phyloP scores from a whole-genome alignment of 768 basidiomycete species.

The Piloderma croceum region DNA sequence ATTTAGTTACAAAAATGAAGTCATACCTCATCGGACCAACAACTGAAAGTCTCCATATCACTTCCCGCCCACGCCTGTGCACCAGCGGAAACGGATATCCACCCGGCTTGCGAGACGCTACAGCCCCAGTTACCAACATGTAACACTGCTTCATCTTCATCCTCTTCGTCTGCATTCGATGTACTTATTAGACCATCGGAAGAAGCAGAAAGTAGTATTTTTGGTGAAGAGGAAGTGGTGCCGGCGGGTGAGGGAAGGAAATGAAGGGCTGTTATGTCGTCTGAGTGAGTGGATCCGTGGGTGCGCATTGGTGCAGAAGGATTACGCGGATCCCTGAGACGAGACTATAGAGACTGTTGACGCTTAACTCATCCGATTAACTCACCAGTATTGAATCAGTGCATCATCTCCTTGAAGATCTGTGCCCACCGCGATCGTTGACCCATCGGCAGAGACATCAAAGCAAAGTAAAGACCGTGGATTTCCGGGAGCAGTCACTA shows the following conservation, averaged over 20 bases:
- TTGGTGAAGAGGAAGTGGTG: too few relatives aligned
- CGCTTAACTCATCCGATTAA: not conserved
- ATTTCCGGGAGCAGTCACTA: constrained; percentile 47
- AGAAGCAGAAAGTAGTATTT: constrained; percentile 79
- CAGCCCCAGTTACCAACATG: constrained; percentile 85
- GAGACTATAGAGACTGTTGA: too few relatives aligned
- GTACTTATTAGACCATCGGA: constrained; percentile 78
- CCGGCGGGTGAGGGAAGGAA: constrained; percentile 42
- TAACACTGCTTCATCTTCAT: constrained; percentile 83
- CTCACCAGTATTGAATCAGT: constrained; percentile 76
- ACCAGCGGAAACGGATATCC: constrained; percentile 37
- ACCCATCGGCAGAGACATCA: constrained; percentile 65
- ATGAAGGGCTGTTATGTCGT: constrained; percentile 79
- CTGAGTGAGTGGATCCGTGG: constrained; percentile 88
- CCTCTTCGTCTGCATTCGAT: constrained; percentile 65
- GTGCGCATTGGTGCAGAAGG: constrained; percentile 61
- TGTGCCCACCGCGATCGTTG: constrained; percentile 76
- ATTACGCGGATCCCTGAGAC: constrained; percentile 81
- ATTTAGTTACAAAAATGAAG: too few relatives aligned
- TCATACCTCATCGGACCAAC: constrained; percentile 72
- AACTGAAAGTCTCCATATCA: constrained; percentile 92
- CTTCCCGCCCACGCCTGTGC: constrained; percentile 72
- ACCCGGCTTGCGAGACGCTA: constrained; percentile 73
- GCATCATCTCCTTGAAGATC: constrained; percentile 80
- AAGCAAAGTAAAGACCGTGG: constrained; percentile 51